A percentile compares a stretch with the other conserved stretches of the same genome.
Evolutionary conservation across 202 grass and related monocot species (phyloP).

Genomic region (Bolboschoenoplectus hybrid): DNA sequence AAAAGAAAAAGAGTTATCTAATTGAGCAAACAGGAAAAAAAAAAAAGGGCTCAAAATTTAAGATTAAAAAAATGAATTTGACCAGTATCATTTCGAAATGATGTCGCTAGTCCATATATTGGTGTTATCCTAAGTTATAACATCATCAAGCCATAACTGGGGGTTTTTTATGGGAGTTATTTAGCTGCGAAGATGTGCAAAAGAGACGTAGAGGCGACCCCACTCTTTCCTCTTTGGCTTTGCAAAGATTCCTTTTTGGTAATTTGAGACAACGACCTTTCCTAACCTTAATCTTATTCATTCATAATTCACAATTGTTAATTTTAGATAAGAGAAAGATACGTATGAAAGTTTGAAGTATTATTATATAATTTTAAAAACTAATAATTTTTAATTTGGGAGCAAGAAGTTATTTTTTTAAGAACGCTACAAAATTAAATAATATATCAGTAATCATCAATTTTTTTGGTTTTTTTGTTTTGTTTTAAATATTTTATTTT

Average conservation of each 20-base stretch:
- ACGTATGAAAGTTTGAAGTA: neutral
- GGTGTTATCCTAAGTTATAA: neutral
- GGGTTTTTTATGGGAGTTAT: neutral
- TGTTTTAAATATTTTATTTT: neutral
- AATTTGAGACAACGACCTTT: neutral
- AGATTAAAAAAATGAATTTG: neutral
- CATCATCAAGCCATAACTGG: neutral
- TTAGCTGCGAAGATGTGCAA: neutral
- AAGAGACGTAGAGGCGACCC: constrained; percentile 31
- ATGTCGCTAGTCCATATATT: neutral
- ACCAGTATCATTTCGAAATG: neutral
- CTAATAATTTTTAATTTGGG: too few relatives aligned
- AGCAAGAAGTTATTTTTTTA: too few relatives aligned
- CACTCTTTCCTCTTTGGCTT: neutral
- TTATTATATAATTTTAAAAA: neutral
- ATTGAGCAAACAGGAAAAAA: too few relatives aligned
- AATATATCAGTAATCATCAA: neutral
- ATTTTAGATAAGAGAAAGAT: neutral
- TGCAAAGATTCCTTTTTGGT: constrained; percentile 7
- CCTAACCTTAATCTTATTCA: neutral
- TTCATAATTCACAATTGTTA: neutral
- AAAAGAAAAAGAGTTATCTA: neutral
- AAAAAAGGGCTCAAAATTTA: too few relatives aligned
- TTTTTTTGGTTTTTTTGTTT: neutral
- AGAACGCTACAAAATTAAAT: neutral